Evolutionary conservation across 768 basidiomycete genomes (phyloP).

Genomic region (Xerocomellus amylosporus): DNA sequence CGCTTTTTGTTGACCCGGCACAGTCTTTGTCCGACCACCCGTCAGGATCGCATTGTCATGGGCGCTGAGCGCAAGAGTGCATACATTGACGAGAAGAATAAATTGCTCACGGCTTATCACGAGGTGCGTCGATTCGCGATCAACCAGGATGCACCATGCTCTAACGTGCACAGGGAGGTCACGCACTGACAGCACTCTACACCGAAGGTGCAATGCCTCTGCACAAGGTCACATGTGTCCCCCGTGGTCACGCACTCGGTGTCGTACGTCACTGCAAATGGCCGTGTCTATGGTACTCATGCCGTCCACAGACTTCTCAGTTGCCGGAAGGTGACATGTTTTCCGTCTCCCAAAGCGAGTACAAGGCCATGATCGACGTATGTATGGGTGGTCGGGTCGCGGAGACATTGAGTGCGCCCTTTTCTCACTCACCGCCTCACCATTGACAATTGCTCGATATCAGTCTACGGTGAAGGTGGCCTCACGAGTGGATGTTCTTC

Average conservation of each 20-base stretch:
- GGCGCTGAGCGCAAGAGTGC: constrained; percentile 91
- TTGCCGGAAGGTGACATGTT: constrained; percentile 75
- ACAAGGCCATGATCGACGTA: constrained; percentile 82
- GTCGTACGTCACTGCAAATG: constrained; percentile 49
- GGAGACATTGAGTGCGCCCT: constrained; percentile 74
- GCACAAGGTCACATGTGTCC: constrained; percentile 97
- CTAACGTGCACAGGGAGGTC: constrained; percentile 62
- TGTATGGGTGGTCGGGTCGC: constrained; percentile 94
- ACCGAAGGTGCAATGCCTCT: constrained; percentile 95
- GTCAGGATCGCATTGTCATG: constrained; percentile 90
- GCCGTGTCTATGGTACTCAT: constrained; percentile 9
- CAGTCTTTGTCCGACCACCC: not conserved
- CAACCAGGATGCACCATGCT: not conserved
- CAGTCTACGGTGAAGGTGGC: constrained; percentile 85
- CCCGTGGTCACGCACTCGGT: constrained; percentile 91
- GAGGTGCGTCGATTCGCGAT: constrained; percentile 53
- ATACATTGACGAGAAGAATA: constrained; percentile 83
- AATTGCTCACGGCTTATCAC: constrained; percentile 92
- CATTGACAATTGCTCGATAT: constrained; percentile 6
- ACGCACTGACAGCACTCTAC: constrained; percentile 91
- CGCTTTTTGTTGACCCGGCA: not conserved
- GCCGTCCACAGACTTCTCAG: constrained; percentile 56
- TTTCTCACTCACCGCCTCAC: not conserved
- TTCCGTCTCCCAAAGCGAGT: constrained; percentile 72
- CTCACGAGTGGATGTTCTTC: constrained; percentile 91